Percentiles rank a stretch among this genome's conserved stretches.
Evolutionary conservation across 257 asterid genomes (phyloP).

Genomic region (Solanum dulcamara): DNA sequence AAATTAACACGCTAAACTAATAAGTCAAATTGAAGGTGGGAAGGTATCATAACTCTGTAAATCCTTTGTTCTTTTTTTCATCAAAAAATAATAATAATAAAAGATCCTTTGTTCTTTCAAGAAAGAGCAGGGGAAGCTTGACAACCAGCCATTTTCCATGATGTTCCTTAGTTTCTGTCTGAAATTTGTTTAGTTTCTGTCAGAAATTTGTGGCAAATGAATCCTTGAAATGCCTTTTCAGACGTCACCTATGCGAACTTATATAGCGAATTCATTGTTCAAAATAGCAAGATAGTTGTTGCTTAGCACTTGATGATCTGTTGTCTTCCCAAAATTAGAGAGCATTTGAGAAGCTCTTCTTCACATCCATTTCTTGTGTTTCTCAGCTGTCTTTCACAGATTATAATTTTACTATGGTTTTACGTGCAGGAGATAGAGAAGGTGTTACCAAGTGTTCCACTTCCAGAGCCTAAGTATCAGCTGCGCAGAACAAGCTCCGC

Average conservation of each 20-base stretch:
- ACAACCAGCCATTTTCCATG: not conserved
- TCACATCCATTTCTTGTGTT: not conserved
- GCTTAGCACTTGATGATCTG: not conserved
- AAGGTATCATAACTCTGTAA: not conserved
- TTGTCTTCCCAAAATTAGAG: not conserved
- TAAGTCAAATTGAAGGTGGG: not conserved
- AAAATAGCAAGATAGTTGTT: not conserved
- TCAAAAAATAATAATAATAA: too few species aligned
- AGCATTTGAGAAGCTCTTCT: not conserved
- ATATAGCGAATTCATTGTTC: not conserved
- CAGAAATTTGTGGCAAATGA: too few species aligned
- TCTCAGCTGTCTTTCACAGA: not conserved
- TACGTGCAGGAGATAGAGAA: constrained; percentile 27
- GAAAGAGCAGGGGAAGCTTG: not conserved
- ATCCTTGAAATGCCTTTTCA: not conserved
- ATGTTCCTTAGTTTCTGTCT: too few species aligned
- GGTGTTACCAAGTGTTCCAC: constrained; percentile 19
- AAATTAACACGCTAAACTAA: too few species aligned
- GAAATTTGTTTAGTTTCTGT: too few species aligned
- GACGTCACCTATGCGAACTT: not conserved
- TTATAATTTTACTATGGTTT: not conserved
- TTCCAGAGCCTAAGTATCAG: constrained; percentile 37
- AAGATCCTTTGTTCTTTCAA: not conserved
- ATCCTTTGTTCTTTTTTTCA: too few species aligned
- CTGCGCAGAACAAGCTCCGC: constrained; percentile 36